Base-by-base conservation (phyloP, 2,329 filamentous ascomycete genomes). In the Coniochaeta pulveracea region DNA sequence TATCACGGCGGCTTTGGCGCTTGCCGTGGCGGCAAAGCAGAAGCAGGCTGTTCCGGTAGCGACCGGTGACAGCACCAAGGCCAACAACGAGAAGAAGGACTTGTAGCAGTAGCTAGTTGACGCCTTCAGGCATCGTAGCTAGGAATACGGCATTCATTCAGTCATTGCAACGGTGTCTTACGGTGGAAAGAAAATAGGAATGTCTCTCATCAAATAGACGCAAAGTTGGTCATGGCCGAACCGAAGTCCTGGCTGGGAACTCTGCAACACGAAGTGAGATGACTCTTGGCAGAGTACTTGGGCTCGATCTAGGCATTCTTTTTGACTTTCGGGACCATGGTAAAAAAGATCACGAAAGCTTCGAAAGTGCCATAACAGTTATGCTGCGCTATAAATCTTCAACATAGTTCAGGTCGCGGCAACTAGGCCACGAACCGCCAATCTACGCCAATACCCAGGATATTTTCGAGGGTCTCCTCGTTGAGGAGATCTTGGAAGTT, bases 201-300 rank as follows among this genome's bases (percentile, higher is more conserved):
- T 79, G 73, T 89, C 72, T 86, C 83, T 85, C 82, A 74, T 69
- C 67, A 71, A 71, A 24, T 84, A 80, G 84, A 89, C 83, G 81
- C 84, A 86, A 80, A 73, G 69, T 75, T 73, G 70, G 57, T 85
- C 81, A 83, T 77, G 53, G 80, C 78, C 62, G 61, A 57, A 58
- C n/a, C n/a, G n/a, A n/a, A n/a, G n/a, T n/a, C n/a, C n/a, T n/a
- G n/a, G 75, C 77, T 82, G 69, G 71, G 10, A 63, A 82, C 67
- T 72, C 76, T 86, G 84, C 84, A 89, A 88, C 83, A 89, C 83
- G 80, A 85, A 75, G 77, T 81, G 85, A 82, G 69, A 84, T 76
- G 68, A 80, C 77, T 75, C 79, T 85, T 85, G 80, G 80, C 78
- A 84, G 80, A 75, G 77, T 80, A 69, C 68, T 76, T 77, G 61